Conservation (phyloP, 2,329 filamentous ascomycete genomes). For the Penicillium sp. region DNA sequence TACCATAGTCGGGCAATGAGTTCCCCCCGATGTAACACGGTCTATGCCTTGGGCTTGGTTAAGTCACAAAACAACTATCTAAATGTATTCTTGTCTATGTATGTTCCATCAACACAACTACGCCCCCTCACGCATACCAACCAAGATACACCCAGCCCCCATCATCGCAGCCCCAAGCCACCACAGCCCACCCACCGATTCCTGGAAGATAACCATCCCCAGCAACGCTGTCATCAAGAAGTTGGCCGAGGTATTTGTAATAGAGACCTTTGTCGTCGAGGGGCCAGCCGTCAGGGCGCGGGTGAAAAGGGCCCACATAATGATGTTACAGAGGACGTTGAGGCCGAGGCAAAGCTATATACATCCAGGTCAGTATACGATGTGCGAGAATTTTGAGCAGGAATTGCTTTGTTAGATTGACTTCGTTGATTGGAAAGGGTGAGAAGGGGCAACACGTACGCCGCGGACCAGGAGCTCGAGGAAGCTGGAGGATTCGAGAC, state of each 20-base stretch:
- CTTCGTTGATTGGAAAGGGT: neutral
- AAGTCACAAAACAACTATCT: neutral
- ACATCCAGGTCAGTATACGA: slow-evolving; percentile 3
- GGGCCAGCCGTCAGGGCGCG: slow-evolving; percentile 60
- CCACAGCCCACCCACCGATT: slow-evolving; percentile 59
- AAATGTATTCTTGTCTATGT: neutral
- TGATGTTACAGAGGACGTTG: slow-evolving; percentile 63
- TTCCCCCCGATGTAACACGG: neutral
- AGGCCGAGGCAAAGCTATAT: slow-evolving; percentile 59
- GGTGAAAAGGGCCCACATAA: slow-evolving; percentile 68
- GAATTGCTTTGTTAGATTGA: neutral
- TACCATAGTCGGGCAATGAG: too few species aligned
- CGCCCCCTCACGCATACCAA: slow-evolving; percentile 58
- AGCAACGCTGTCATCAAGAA: slow-evolving; percentile 64
- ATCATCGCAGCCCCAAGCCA: slow-evolving; percentile 63
- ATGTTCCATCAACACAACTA: slow-evolving; percentile 6
- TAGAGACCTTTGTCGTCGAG: slow-evolving; percentile 63
- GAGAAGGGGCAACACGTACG: slow-evolving; percentile 42
- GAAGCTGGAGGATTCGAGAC: slow-evolving; percentile 37
- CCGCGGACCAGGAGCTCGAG: slow-evolving; percentile 55
- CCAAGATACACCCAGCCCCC: slow-evolving; percentile 63
- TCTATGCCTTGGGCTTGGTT: neutral
- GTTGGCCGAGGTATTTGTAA: slow-evolving; percentile 66
- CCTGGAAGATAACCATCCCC: slow-evolving; percentile 59
- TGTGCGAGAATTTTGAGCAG: neutral